A percentile compares a stretch with the other conserved stretches of the same genome.
Evolutionary conservation across 192 early-diverging fungal genomes (phyloP).

Genomic region (Phlyctochytrium arcticum): DNA sequence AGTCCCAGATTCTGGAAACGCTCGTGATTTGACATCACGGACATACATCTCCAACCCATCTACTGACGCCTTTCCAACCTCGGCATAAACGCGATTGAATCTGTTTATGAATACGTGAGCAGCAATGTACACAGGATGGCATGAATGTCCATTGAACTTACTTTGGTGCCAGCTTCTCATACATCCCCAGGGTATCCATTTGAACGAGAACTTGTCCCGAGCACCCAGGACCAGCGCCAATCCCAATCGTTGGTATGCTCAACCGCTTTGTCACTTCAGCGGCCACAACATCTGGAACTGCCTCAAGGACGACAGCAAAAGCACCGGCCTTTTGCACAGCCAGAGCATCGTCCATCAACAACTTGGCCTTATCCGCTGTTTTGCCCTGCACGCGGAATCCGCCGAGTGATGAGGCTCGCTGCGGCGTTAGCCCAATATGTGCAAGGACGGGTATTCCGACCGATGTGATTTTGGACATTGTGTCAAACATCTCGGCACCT

Average conservation of each 20-base stretch:
- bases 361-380: constrained; percentile 54
- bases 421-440: constrained; percentile 95
- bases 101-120: constrained; percentile 25
- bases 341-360: constrained; percentile 79
- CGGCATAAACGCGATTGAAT: constrained; percentile 86
- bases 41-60: constrained; percentile 68
- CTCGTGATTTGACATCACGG: constrained; percentile 67
- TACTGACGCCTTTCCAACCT: constrained; percentile 69
- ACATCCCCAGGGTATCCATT: constrained; percentile 88
- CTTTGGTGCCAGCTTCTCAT: constrained; percentile 87
- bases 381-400: constrained; percentile 93
- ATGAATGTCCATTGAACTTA: constrained; percentile 28
- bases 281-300: constrained; percentile 87
- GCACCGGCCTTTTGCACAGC: constrained; percentile 89
- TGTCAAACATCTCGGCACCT: constrained; percentile 77
- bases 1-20: constrained; percentile 68
- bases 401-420: constrained; percentile 78
- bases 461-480: constrained; percentile 68
- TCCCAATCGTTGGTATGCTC: constrained; percentile 91
- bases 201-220: constrained; percentile 95
- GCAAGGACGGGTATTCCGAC: constrained; percentile 93
- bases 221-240: constrained; percentile 83
- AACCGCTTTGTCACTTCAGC: constrained; percentile 75
- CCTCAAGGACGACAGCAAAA: constrained; percentile 88
- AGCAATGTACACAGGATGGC: neutral